phyloP scores from a whole-genome alignment of 495 filamentous ascomycete genomes.

The Sabuloglossum arenarium region DNA sequence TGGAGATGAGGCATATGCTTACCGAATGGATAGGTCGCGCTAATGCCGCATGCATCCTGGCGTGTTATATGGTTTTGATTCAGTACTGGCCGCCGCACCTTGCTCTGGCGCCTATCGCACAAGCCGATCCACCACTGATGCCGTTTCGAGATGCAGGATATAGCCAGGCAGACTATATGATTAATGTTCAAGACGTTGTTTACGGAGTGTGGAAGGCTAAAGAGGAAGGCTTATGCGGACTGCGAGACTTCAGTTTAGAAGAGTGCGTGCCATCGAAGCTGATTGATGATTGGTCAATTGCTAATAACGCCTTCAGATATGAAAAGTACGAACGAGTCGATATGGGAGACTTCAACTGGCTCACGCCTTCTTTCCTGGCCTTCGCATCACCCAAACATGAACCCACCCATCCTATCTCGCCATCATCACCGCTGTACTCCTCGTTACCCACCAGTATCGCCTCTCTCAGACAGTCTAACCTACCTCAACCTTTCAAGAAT shows the following conservation, averaged over 20 bases:
- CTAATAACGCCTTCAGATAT: conserved; percentile 31
- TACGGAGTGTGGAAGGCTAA: conserved; percentile 99
- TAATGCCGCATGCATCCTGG: conserved; percentile 89
- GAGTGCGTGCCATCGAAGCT: conserved; percentile 35
- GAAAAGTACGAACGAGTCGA: conserved; percentile 91
- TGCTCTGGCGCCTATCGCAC: conserved; percentile 87
- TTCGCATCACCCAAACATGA: conserved; percentile 85
- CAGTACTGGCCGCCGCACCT: conserved; percentile 96
- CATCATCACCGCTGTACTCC: conserved; percentile 47
- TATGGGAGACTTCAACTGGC: conserved; percentile 99
- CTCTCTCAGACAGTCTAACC: conserved; percentile 36
- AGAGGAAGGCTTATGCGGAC: conserved; percentile 67
- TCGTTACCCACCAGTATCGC: conserved; percentile 45
- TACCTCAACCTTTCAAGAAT: conserved; percentile 82
- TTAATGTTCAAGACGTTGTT: conserved; percentile 90
- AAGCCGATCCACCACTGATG: conserved; percentile 93
- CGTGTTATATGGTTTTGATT: conserved; percentile 97
- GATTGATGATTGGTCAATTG: neutral
- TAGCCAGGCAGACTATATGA: conserved; percentile 88
- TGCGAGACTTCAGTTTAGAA: conserved; percentile 81
- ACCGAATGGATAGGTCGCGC: conserved; percentile 38
- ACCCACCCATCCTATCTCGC: conserved; percentile 46
- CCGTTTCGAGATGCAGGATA: conserved; percentile 97
- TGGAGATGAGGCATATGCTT: neutral
- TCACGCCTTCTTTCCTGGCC: conserved; percentile 83